Evolutionary conservation across 768 basidiomycete genomes (phyloP), one percentile per base, ranked within the genome.

Genomic region (Cubamyces lactineus): DNA sequence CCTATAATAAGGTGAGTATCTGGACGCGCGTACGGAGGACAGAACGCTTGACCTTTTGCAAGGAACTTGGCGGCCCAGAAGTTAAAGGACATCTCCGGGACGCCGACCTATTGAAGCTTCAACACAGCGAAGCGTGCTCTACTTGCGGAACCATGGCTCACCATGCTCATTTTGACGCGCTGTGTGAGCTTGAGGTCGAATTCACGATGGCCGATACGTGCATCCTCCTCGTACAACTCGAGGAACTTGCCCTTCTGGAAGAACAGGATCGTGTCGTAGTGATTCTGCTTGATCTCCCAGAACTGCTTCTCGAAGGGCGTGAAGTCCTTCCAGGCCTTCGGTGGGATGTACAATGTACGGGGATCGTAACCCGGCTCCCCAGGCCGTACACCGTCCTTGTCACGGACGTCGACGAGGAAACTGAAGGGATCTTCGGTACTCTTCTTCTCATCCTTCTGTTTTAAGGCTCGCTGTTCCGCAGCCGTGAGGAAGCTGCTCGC

Each of bases 131-230:
- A 24, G 17, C 3, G 17, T 2, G 34, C 16, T 0, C 16, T 9
- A 42, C 46, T n/a, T 7, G 56, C 34, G 3, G 5, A 9, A 23
- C 58, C 34, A 67, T 34, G 9, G 9, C 81, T 42, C 42, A 92
- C 96, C 96, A 99, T 99, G 63, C 89, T 94, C 97, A 99, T 99
- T 76, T 98, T 98, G 48, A 98, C 97, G 63, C 97, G 80, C 57
- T 88, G 82, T 0, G 92, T 94, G 39, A 94, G 80, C 70, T 99
- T 98, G 59, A 99, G 78, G 68, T 98, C 97, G 71, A 99, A 99
- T 57, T 96, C 87, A 68, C 88, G 89, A 73, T 98, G 94, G 0
- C 97, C 97, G 53, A 94, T 84, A 13, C 89, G 82, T 0, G 96
- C 96, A 74, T 98, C 96, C 57, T 97, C 91, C 75, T 98, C 96